A percentile compares a stretch with the other conserved stretches of the same genome.
These are phyloP conservation scores for Septoria linicola DNA, from an alignment of 2,329 filamentous ascomycete genomes.

Conservation along the genomic window DNA sequence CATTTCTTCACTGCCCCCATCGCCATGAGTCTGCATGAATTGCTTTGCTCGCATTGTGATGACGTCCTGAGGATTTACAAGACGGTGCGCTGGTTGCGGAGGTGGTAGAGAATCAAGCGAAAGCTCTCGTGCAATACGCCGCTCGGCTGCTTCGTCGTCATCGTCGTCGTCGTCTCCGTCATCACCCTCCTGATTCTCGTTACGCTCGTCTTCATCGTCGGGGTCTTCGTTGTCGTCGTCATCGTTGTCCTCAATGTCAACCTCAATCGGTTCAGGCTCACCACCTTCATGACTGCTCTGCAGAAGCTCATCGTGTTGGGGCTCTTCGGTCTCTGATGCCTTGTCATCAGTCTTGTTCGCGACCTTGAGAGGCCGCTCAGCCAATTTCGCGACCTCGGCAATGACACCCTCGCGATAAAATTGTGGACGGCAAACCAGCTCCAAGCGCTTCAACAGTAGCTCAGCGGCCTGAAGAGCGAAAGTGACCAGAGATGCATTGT, in stretches of 20 bases:
- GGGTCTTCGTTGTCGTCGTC: constrained; percentile 31
- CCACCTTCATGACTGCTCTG: constrained; percentile 53
- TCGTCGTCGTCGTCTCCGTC: constrained; percentile 45
- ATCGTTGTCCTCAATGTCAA: constrained; percentile 30
- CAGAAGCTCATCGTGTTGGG: constrained; percentile 45
- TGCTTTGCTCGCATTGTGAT: constrained; percentile 76
- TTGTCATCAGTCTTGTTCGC: constrained; percentile 15
- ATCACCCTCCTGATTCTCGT: too few species aligned
- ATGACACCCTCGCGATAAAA: constrained; percentile 97
- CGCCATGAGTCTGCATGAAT: constrained; percentile 82
- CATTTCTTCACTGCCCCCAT: constrained; percentile 69
- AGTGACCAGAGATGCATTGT: constrained; percentile 83
- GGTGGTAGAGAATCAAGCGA: constrained; percentile 51
- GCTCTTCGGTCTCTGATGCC: constrained; percentile 36
- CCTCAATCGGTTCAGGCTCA: constrained; percentile 27
- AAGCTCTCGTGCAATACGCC: constrained; percentile 56
- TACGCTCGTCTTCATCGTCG: constrained; percentile 21
- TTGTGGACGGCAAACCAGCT: constrained; percentile 88
- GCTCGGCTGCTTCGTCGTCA: constrained; percentile 49
- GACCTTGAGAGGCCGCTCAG: constrained; percentile 46
- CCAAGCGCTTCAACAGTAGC: constrained; percentile 77
- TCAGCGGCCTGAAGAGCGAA: constrained; percentile 87
- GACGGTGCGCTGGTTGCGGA: constrained; percentile 34
- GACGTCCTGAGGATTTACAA: constrained; percentile 62
- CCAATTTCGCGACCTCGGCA: constrained; percentile 80